These are phyloP conservation scores for Salvia splendens DNA, from an alignment of 257 asterid species.

Conservation along the genomic window DNA sequence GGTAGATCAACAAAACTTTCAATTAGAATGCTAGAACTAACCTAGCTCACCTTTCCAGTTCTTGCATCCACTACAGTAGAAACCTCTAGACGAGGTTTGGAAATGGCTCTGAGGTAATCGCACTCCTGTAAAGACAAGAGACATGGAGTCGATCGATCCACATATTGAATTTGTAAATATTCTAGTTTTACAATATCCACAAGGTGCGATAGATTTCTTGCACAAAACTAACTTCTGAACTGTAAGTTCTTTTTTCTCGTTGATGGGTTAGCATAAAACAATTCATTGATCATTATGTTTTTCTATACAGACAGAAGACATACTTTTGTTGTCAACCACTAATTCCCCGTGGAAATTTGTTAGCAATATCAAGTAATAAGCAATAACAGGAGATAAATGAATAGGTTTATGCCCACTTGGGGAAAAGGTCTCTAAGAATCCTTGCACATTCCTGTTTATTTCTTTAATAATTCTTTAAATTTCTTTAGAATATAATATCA, in stretches of 20 bases:
- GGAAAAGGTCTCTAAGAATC: neutral
- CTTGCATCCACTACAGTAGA: constrained; percentile 84
- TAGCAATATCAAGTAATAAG: neutral
- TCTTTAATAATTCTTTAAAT: neutral
- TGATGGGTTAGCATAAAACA: neutral
- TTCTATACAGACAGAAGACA: neutral
- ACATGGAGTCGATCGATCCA: constrained; percentile 29
- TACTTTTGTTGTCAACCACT: neutral
- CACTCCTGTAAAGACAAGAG: constrained; percentile 61
- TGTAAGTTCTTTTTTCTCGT: neutral
- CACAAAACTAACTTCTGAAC: neutral
- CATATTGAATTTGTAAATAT: constrained; percentile 13
- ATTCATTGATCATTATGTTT: neutral
- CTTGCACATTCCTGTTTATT: neutral
- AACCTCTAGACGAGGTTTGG: constrained; percentile 67
- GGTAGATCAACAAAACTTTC: neutral
- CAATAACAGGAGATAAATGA: neutral
- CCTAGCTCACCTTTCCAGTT: constrained; percentile 73
- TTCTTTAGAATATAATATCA: neutral
- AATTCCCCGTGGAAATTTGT: neutral
- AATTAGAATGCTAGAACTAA: constrained; percentile 13
- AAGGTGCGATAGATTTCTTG: neutral
- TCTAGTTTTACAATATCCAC: constrained; percentile 7
- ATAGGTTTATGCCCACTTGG: neutral
- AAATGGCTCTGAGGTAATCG: constrained; percentile 75